Base-by-base conservation (phyloP, 441 rosid species). In the Melastoma candidum region DNA sequence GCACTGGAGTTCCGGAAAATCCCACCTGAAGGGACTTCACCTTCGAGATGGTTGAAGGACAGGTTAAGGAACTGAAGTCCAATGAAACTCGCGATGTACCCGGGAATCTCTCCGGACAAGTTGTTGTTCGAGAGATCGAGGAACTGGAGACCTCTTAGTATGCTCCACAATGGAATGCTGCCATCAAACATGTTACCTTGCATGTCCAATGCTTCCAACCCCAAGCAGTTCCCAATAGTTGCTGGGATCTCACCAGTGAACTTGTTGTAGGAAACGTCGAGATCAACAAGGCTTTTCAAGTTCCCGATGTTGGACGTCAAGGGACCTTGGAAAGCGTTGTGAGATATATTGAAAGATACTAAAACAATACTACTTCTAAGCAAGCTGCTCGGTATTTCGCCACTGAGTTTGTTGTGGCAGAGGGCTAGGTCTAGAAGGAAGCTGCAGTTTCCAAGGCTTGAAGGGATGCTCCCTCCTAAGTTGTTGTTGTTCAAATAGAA, bases 191-290 rank as follows among this genome's bases (percentile, higher is more conserved):
- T 7, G 51, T 63, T 63, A 0, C 45, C 53, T 6, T 57, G 44
- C 47, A 57, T 10, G n/a, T n/a, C 6, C 17, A 63, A 45, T 2
- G 0, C 3, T n/a, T 57, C 48, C 0, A 63, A 46, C 4, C 11
- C 24, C 6, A 26, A 10, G 26, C 68, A 63, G 44, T 53, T 10
- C 3, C 57, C 36, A 0, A 63, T 3, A 32, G 61, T 56, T 2
- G 12, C 2, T 0, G 68, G 68, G 57, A 63, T 63, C 51, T 51
- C 57, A 2, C 62, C 58, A 1, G 32, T 57, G 3, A 64, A 46
- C 14, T 6, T 11, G 41, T 64, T 52, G 26, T 47, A 8, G 0
- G 47, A 47, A 32, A 63, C n/a, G 47, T 41, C 5, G 0, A 63
- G 24, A 12, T 1, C n/a, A 7, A n/a, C 41, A 12, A 63, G 53